A percentile compares a stretch with the other conserved stretches of the same genome.
Evolutionary conservation across 2,329 filamentous ascomycete species (phyloP).

Genomic region (Fusarium algeriense): DNA sequence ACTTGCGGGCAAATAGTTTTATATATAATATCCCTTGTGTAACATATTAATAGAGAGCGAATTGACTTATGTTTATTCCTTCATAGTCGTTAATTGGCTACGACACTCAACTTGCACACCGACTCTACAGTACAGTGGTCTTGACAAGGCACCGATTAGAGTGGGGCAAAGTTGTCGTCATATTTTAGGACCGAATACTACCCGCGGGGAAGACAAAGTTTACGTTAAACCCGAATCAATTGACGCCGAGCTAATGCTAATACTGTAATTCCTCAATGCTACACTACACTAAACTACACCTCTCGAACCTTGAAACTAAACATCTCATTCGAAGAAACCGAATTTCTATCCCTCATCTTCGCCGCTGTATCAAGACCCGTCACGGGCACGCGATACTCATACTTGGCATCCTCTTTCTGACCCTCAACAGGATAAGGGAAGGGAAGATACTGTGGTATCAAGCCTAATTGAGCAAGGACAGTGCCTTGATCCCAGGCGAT

Average conservation of each 20-base stretch:
- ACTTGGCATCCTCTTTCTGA: conserved; percentile 39
- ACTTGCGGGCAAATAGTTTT: neutral
- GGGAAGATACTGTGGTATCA: conserved; percentile 69
- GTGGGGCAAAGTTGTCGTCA: neutral
- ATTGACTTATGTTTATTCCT: neutral
- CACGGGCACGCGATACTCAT: conserved; percentile 52
- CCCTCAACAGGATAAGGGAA: conserved; percentile 68
- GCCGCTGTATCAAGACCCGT: conserved; percentile 48
- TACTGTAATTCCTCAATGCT: neutral
- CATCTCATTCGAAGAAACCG: conserved; percentile 51
- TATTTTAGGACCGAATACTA: neutral
- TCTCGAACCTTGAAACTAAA: conserved; percentile 45
- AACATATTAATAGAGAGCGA: no score
- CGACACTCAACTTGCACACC: neutral
- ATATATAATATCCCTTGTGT: neutral
- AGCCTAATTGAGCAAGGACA: conserved; percentile 69
- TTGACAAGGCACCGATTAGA: no score
- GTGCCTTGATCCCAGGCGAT: conserved; percentile 77
- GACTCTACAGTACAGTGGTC: neutral
- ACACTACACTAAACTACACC: neutral
- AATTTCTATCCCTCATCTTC: conserved; percentile 51
- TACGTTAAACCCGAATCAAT: neutral
- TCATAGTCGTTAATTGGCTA: no score
- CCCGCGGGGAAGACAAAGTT: neutral
- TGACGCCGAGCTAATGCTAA: neutral